These are phyloP conservation scores for Entonaema liquescens DNA, from an alignment of 495 filamentous ascomycete genomes.

Conservation along the genomic window DNA sequence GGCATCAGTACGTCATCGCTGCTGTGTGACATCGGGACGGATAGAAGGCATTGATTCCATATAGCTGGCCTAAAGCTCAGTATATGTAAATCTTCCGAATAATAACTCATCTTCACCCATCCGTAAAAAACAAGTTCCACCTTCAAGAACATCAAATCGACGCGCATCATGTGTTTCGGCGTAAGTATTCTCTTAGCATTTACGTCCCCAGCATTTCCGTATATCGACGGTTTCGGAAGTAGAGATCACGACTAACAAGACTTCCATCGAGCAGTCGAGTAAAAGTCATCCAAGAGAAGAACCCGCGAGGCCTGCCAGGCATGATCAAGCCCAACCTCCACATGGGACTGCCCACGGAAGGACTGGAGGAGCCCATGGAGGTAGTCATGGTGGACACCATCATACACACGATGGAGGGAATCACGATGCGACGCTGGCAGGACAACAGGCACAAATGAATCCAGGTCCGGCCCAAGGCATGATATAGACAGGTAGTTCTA, in stretches of 20 bases:
- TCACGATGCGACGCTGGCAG: not conserved
- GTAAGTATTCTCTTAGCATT: slow-evolving; percentile 2
- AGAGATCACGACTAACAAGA: not conserved
- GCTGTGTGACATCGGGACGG: not conserved
- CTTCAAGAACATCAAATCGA: not conserved
- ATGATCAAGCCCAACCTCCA: not conserved
- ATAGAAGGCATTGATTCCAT: not conserved
- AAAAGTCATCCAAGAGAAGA: not conserved
- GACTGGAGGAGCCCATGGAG: not conserved
- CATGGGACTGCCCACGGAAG: slow-evolving; percentile 1
- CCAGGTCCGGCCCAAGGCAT: not conserved
- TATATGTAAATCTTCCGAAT: not conserved
- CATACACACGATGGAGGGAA: slow-evolving; percentile 5
- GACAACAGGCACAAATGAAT: not conserved
- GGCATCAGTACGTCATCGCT: not conserved
- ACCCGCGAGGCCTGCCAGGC: not conserved
- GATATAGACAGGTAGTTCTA: not conserved
- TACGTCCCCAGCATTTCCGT: not conserved
- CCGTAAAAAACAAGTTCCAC: not conserved
- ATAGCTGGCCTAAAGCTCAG: not conserved
- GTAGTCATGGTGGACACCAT: slow-evolving; percentile 3
- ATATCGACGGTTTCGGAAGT: not conserved
- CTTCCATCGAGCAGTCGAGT: not conserved
- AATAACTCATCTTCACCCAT: not conserved
- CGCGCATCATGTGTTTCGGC: not conserved